phyloP scores from a whole-genome alignment of 2,329 filamentous ascomycete species.

The Emmonsiellopsis sp. region DNA sequence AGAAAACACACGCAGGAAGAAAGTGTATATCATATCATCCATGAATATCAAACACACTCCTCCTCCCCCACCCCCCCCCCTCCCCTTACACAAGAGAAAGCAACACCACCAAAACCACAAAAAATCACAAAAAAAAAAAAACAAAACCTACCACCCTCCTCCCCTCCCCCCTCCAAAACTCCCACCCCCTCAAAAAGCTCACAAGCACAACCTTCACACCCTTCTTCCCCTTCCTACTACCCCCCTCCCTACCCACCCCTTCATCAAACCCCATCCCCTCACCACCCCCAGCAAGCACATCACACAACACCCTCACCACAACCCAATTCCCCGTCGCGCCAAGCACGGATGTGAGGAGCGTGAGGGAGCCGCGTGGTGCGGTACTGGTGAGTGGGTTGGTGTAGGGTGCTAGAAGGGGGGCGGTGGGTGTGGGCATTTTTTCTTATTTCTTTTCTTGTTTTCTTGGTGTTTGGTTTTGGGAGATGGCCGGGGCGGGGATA shows the following conservation, averaged over 20 bases:
- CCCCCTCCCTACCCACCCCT: neutral
- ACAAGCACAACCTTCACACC: conserved; percentile 62
- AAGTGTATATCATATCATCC: too few species aligned
- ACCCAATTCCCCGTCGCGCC: conserved; percentile 50
- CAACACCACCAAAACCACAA: neutral
- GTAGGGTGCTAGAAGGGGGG: conserved; percentile 11
- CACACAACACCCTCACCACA: conserved; percentile 42
- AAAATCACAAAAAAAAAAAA: neutral
- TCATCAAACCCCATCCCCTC: conserved; percentile 13
- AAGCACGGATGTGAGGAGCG: conserved; percentile 36
- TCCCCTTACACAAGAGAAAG: neutral
- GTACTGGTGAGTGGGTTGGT: conserved; percentile 20
- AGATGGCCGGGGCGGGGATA: neutral
- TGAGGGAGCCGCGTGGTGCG: conserved; percentile 20
- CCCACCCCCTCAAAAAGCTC: conserved; percentile 69
- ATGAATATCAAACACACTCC: neutral
- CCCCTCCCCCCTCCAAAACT: conserved; percentile 68
- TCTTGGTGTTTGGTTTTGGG: neutral
- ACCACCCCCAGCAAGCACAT: conserved; percentile 30
- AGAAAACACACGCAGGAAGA: too few species aligned
- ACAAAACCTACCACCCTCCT: conserved; percentile 52
- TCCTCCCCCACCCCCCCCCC: neutral
- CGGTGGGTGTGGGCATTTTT: conserved; percentile 11
- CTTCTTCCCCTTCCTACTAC: conserved; percentile 20
- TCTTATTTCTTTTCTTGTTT: neutral